Evolutionary conservation across 768 basidiomycete species (phyloP), one percentile per base, ranked within the genome.

Genomic region (Mycena alexandri): DNA sequence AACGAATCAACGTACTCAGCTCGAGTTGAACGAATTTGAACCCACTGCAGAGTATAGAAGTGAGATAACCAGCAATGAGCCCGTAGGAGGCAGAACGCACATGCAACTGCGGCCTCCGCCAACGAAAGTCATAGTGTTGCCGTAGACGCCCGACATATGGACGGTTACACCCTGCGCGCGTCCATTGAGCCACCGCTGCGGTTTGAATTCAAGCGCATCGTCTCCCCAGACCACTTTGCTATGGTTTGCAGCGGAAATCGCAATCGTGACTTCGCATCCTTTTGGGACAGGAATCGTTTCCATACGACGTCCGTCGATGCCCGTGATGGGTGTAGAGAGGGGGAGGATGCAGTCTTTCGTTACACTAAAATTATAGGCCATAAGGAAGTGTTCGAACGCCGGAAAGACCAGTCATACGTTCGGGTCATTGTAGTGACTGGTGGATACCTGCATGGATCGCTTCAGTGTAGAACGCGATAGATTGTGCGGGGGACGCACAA

Each of bases 251-350:
- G 59, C 65, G 5, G 60, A 43, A 46, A 80, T 75, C n/a, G 84
- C 84, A 24, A 81, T 70, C 48, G 81, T 72, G 6, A 87, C 69
- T 12, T 76, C 79, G 0, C 82, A 82, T 7, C 82, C 84, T 41
- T 81, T 78, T 0, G 82, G 83, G 12, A 88, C 72, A 7, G 75
- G 70, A 14, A 87, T 50, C 57, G 83, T 80, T 16, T 64, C 65
- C 13, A 83, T 68, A 4, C 74, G 46, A 36, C 77, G 70, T 3
- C 84, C 85, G 0, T 79, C 74, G 16, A 75, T 68, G 12, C 80
- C 81, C 50, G 63, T 75, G 53, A 86, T 76, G 7, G 86, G 84
- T 29, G 73, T 77, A 7, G 82, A 78, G 21, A 88, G 78, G 0
- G 88, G 85, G 10, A 89, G 75, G 21, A 77, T 59, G 46, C 25